Percentiles rank a stretch among this genome's conserved stretches.
These are phyloP conservation scores for Leptographium lundbergii DNA, from an alignment of 2,329 filamentous ascomycete genomes.

Conservation along the genomic window DNA sequence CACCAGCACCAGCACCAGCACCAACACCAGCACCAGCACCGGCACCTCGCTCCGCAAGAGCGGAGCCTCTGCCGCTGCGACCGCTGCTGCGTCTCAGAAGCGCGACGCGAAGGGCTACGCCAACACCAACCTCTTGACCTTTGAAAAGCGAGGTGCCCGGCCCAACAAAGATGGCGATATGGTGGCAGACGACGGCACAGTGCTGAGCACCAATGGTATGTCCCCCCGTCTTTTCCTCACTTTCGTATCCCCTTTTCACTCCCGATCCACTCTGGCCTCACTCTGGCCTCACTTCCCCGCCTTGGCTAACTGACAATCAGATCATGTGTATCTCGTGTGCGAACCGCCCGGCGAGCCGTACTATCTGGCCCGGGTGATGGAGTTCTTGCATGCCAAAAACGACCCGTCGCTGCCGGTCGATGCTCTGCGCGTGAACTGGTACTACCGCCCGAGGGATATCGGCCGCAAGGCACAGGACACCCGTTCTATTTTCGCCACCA, in stretches of 20 bases:
- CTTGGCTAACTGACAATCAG: conserved; percentile 24
- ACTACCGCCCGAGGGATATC: conserved; percentile 92
- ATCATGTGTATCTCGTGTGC: conserved; percentile 88
- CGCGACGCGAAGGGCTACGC: conserved; percentile 25
- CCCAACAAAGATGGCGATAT: conserved; percentile 61
- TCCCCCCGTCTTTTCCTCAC: background rate
- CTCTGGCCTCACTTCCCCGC: background rate
- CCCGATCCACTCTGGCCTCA: background rate
- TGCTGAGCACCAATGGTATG: conserved; percentile 72
- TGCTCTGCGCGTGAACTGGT: conserved; percentile 91
- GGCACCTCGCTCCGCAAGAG: conserved; percentile 7
- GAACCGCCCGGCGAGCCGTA: conserved; percentile 97
- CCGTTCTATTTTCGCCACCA: conserved; percentile 84
- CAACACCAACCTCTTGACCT: conserved; percentile 80
- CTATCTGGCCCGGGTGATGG: conserved; percentile 96
- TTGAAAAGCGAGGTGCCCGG: conserved; percentile 56
- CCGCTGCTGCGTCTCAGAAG: conserved; percentile 23
- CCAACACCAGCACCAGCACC: conserved; percentile 1
- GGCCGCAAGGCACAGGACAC: conserved; percentile 85
- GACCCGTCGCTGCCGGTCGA: conserved; percentile 64
- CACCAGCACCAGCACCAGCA: background rate
- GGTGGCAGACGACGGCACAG: conserved; percentile 81
- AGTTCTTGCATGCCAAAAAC: conserved; percentile 78
- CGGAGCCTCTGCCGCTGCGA: conserved; percentile 18
- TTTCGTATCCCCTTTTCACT: background rate